Base-by-base conservation (phyloP, 306 rosid genomes). In the Sicyos edulis region DNA sequence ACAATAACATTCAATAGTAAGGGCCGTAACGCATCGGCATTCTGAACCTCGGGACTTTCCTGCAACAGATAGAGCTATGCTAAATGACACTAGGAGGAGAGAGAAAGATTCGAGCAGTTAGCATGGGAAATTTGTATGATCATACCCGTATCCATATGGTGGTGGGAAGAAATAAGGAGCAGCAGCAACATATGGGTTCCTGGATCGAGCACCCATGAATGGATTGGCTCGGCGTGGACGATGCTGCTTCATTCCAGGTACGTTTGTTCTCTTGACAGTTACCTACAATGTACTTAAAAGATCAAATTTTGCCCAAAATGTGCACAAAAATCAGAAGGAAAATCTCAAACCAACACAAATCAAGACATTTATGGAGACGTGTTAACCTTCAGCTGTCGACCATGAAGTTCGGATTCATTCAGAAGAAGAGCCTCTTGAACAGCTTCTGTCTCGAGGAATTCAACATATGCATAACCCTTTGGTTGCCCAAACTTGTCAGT, bases 401-500 rank as follows among this genome's bases (percentile, higher is more conserved):
- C 96, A 79, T 88, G 96, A 19, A 90, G 87, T 75, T 88, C 89
- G 73, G 96, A 86, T 76, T 90, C 96, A 79, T 86, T 90, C 85
- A 90, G 72, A 64, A 58, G 80, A 52, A 90, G 78, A 54, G 93
- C 96, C 78, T 86, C 93, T 72, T 90, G 93, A 76, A 90, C 93
- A 81, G 93, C 96, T 73, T 90, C 91, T 4, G 71, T 75, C 80
- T 90, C 96, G 8, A 90, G 19, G 74, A 90, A 90, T 64, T 90
- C 96, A 71, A 88, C 96, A 79, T 90, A 90, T 22, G 96, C 96
- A 85, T 86, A 90, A 47, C 96, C 96, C 82, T 90, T 90, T 53
- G 96, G 93, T 54, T 90, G 96, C 72, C 96, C 96, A 76, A 80
- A 88, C 87, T 90, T 90, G 57, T 90, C 93, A 29, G 93, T 90